Evolutionary conservation across 2,329 filamentous ascomycete species (phyloP).

Genomic region (Aspergillus clavatus): DNA sequence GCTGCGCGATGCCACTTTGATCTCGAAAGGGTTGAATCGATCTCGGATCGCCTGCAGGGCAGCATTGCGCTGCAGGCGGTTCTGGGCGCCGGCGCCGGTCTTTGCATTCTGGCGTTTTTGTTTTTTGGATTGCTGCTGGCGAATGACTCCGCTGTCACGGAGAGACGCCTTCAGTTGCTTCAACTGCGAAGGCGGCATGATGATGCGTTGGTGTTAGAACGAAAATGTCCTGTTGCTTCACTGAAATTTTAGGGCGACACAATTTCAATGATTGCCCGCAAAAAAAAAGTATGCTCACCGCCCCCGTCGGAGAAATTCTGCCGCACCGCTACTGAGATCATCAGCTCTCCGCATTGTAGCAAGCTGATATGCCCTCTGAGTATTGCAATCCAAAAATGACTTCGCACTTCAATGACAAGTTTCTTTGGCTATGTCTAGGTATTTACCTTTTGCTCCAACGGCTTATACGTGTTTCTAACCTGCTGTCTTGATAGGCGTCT

Average conservation of each 20-base stretch:
- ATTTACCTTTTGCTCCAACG: neutral
- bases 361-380: constrained; percentile 4
- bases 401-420: constrained; percentile 31
- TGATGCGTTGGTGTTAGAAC: constrained; percentile 20
- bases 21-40: constrained; percentile 96
- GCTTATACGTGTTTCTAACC: no score
- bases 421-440: constrained; percentile 40
- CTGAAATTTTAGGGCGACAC: constrained; percentile 24
- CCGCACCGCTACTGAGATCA: constrained; percentile 21
- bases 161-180: constrained; percentile 93
- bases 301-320: constrained; percentile 28
- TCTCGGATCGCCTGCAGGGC: constrained; percentile 84
- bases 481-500: constrained; percentile 27
- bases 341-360: constrained; percentile 8
- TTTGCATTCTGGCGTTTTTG: constrained; percentile 72
- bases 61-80: constrained; percentile 69
- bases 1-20: constrained; percentile 71
- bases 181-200: constrained; percentile 91
- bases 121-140: constrained; percentile 92
- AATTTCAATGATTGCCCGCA: constrained; percentile 9
- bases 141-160: constrained; percentile 80
- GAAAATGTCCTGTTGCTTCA: constrained; percentile 16
- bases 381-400: constrained; percentile 24
- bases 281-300: constrained; percentile 35
- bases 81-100: constrained; percentile 63